Conservation (phyloP, 306 rosid genomes). For the Prunus persica region DNA sequence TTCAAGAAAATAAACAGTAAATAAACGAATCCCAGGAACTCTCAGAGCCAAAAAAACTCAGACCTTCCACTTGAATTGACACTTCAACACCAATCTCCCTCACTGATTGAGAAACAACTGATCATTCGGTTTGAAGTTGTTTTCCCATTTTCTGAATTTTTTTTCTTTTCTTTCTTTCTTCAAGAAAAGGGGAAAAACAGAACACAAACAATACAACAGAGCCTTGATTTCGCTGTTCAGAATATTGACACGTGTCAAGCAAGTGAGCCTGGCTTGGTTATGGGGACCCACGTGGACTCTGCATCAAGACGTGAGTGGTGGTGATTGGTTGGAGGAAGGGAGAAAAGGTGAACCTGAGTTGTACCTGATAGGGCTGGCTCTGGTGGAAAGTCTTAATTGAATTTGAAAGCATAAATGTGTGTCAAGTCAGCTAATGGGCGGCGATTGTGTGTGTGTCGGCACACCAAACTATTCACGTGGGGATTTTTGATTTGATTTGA, state of each 20-base stretch:
- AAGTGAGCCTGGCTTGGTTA: background rate
- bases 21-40: background rate
- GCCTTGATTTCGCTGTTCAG: background rate
- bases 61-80: conserved; percentile 25
- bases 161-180: background rate
- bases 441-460: no score
- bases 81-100: conserved; percentile 30
- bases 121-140: background rate
- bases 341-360: background rate
- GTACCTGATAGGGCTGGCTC: background rate
- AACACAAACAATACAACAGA: background rate
- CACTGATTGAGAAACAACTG: background rate
- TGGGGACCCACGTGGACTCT: background rate
- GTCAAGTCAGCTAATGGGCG: no score
- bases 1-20: conserved; percentile 1
- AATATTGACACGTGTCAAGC: background rate
- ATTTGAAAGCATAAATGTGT: no score
- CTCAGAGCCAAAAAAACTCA: background rate
- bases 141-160: background rate
- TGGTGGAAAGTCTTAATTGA: no score
- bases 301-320: background rate
- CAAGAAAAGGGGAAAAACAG: no score
- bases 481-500: no score
- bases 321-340: background rate
- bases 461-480: no score